phyloP scores from a whole-genome alignment of 164 flowering plant species.

The Taxillus chinensis region DNA sequence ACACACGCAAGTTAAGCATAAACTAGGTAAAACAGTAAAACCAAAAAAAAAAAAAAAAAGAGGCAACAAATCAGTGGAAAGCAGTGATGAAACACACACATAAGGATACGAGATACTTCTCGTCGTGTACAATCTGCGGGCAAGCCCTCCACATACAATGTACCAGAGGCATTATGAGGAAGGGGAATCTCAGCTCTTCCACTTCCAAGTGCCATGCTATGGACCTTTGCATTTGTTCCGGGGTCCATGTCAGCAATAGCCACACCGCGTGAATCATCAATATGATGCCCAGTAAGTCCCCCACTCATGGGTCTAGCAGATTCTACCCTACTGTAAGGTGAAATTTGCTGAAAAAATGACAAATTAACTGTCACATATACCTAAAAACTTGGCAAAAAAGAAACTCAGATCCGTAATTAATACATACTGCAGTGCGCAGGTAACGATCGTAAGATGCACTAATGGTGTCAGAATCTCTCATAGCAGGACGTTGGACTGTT shows the following conservation, averaged over 20 bases:
- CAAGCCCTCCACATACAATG: too few species aligned
- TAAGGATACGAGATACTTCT: too few species aligned
- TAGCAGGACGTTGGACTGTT: conserved; percentile 11
- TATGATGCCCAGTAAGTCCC: conserved; percentile 28
- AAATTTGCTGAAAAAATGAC: conserved; percentile 33
- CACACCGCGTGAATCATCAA: conserved; percentile 42
- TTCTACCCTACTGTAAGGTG: conserved; percentile 49
- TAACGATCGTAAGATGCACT: conserved; percentile 76
- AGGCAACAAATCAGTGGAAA: not conserved
- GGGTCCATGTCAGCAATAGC: conserved; percentile 32
- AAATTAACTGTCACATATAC: conserved; percentile 5
- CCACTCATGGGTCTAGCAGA: conserved; percentile 36
- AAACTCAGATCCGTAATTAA: not conserved
- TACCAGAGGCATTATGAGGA: too few species aligned
- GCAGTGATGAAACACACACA: too few species aligned
- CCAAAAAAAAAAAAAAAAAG: not conserved
- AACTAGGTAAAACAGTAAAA: not conserved
- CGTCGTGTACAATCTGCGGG: too few species aligned
- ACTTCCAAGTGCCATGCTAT: too few species aligned
- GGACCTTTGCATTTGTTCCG: conserved; percentile 22
- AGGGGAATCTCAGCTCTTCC: too few species aligned
- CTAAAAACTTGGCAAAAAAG: not conserved
- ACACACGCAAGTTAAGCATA: conserved; percentile 5
- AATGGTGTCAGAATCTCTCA: conserved; percentile 56
- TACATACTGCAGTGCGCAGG: conserved; percentile 48